phyloP scores from a whole-genome alignment of 306 rosid genomes.

The Cucumis sativus region Cucumber_9930_V3 NC_026659.2:26943001-26943500 shows the following conservation, averaged over 20 bases:
- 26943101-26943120: slow-evolving; percentile 22
- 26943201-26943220: slow-evolving; percentile 32
- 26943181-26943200: slow-evolving; percentile 33
- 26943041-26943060: slow-evolving; percentile 6
- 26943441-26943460: slow-evolving; percentile 42
- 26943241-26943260: slow-evolving; percentile 10
- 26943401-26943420: slow-evolving; percentile 33
- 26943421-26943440: slow-evolving; percentile 57
- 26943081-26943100: slow-evolving; percentile 21
- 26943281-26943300: slow-evolving; percentile 24
- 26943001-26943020: slow-evolving; percentile 18
- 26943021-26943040: slow-evolving; percentile 22
- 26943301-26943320: slow-evolving; percentile 20
- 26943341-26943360: slow-evolving; percentile 61
- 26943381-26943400: slow-evolving; percentile 42
- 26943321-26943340: neutral
- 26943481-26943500: slow-evolving; percentile 4
- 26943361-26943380: slow-evolving; percentile 51
- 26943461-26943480: slow-evolving; percentile 1
- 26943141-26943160: no score
- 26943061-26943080: neutral
- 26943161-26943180: slow-evolving; percentile 37
- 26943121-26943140: slow-evolving; percentile 17
- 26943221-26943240: slow-evolving; percentile 29
- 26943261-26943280: slow-evolving; percentile 36